These are phyloP conservation scores for Eucalyptus pauciflora DNA, from an alignment of 345 rosid genomes.

Conservation along the genomic window DNA sequence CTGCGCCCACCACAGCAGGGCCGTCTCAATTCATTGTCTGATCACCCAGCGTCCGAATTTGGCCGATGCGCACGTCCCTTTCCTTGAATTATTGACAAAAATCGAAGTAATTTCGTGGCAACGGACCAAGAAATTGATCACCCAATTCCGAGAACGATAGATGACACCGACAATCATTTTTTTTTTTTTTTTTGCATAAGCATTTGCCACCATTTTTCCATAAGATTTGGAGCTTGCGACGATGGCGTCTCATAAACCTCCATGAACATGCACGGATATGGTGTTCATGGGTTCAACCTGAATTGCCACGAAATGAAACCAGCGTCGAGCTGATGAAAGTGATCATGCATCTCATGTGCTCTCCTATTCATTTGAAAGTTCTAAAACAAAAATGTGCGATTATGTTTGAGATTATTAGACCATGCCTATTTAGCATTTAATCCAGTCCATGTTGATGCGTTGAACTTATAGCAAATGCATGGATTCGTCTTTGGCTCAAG, in stretches of 20 bases:
- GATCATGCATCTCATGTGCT: not conserved
- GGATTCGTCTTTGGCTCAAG: not conserved
- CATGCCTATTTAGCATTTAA: not conserved
- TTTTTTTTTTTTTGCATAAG: not conserved
- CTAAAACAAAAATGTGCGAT: too few species aligned
- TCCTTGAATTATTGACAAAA: not conserved
- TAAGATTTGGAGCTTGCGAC: not conserved
- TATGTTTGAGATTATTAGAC: not conserved
- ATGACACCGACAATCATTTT: not conserved
- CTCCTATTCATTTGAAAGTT: not conserved
- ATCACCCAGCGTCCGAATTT: not conserved
- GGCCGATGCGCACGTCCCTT: not conserved
- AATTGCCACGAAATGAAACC: not conserved
- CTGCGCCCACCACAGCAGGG: not conserved
- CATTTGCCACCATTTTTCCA: not conserved
- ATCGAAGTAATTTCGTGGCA: not conserved
- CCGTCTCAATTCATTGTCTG: not conserved
- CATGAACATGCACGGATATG: not conserved
- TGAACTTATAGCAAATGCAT: not conserved
- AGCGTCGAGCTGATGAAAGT: not conserved
- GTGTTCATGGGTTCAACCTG: not conserved
- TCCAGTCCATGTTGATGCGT: fast-evolving
- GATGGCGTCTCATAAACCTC: fast-evolving
- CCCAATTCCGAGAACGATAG: not conserved
- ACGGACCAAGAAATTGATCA: not conserved